Evolutionary conservation across 495 filamentous ascomycete genomes (phyloP).

Genomic region (Daldinia decipiens): DNA sequence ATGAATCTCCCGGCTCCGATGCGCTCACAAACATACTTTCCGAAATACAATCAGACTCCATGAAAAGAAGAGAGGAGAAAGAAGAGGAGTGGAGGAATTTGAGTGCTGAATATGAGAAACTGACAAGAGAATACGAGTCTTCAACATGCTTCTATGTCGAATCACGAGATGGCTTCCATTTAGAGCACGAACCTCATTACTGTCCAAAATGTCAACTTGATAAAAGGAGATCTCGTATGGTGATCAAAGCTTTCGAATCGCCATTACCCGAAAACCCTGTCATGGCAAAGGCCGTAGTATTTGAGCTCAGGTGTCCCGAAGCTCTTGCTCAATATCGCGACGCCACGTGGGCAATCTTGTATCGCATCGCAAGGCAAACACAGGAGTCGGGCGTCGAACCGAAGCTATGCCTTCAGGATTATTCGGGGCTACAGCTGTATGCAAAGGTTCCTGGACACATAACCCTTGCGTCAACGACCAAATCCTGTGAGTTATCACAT

Average conservation of each 20-base stretch:
- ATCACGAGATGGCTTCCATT: slow-evolving; percentile 6
- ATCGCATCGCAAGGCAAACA: slow-evolving; percentile 30
- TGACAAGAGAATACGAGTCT: slow-evolving; percentile 51
- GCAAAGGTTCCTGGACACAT: slow-evolving; percentile 18
- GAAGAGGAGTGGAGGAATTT: slow-evolving; percentile 53
- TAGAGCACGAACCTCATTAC: slow-evolving; percentile 29
- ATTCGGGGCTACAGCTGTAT: slow-evolving; percentile 39
- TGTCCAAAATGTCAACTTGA: slow-evolving; percentile 51
- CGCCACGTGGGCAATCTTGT: slow-evolving; percentile 53
- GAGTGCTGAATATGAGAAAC: slow-evolving; percentile 51
- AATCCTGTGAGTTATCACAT: slow-evolving; percentile 45
- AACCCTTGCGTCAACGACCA: slow-evolving; percentile 48
- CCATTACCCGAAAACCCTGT: slow-evolving; percentile 51
- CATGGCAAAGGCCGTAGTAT: slow-evolving; percentile 52
- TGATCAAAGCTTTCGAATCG: slow-evolving; percentile 56
- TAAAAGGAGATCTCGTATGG: slow-evolving; percentile 42
- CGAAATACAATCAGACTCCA: slow-evolving; percentile 49
- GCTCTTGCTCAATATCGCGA: slow-evolving; percentile 57
- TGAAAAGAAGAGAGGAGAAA: slow-evolving; percentile 45
- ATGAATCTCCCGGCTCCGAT: slow-evolving; percentile 41
- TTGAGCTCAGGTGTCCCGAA: slow-evolving; percentile 56
- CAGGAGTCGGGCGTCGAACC: slow-evolving; percentile 25
- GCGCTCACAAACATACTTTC: slow-evolving; percentile 45
- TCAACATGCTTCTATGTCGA: slow-evolving; percentile 43
- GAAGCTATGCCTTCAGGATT: slow-evolving; percentile 40